These are phyloP conservation scores for Saccharum hybrid DNA, from an alignment of 202 grass and related monocot genomes.

Conservation along the genomic window DNA sequence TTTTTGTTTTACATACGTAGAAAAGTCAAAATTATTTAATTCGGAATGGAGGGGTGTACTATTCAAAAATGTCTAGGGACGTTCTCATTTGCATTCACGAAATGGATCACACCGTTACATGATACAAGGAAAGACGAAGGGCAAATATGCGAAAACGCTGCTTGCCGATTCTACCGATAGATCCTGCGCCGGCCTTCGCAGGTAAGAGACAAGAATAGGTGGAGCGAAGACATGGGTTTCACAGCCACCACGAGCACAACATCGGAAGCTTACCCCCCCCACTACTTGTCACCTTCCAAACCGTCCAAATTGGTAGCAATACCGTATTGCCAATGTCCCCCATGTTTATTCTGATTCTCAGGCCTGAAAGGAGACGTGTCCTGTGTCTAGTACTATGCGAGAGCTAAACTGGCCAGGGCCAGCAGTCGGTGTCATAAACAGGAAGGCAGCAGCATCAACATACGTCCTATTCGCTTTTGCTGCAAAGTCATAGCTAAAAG, in stretches of 20 bases:
- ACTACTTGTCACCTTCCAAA: slow-evolving; percentile 36
- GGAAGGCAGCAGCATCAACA: neutral
- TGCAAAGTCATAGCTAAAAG: too few species aligned
- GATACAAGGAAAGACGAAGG: neutral
- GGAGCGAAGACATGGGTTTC: slow-evolving; percentile 16
- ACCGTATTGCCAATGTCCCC: neutral
- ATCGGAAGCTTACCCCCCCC: neutral
- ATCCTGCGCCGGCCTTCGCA: slow-evolving; percentile 37
- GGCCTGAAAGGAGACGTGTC: neutral
- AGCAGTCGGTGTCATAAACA: slow-evolving; percentile 7
- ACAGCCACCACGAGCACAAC: neutral
- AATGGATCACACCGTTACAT: neutral
- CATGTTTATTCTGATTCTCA: neutral
- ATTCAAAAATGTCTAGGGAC: too few species aligned
- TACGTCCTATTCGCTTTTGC: neutral
- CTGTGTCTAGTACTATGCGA: too few species aligned
- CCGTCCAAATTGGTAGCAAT: slow-evolving; percentile 40
- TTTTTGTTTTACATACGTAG: too few species aligned
- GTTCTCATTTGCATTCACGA: neutral
- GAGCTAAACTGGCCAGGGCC: neutral
- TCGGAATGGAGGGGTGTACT: too few species aligned
- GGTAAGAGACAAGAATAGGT: slow-evolving; percentile 23
- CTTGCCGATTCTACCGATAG: slow-evolving; percentile 42
- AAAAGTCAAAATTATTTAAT: too few species aligned
- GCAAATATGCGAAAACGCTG: neutral